Evolutionary conservation across 345 rosid species (phyloP), one percentile per base, ranked within the genome.

Genomic region (Eutrema heterophyllum): DNA sequence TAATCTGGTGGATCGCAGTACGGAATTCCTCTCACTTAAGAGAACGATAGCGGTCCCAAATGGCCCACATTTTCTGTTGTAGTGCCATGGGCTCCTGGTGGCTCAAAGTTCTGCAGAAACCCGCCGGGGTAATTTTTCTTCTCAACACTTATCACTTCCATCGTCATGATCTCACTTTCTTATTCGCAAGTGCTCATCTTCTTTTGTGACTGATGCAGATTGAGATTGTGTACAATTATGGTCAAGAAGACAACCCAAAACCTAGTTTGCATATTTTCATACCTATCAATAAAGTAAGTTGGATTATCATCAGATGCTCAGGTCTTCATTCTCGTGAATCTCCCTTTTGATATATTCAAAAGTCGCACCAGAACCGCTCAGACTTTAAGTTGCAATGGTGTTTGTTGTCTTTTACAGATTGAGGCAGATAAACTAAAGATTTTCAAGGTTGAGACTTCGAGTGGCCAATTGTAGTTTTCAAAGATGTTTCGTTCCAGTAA

Each of bases 11-110:
- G 18, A 3, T 7, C 49, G 38, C n/a, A n/a, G n/a, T n/a, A n/a
- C n/a, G n/a, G n/a, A n/a, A n/a, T n/a, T n/a, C n/a, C n/a, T n/a
- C n/a, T n/a, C n/a, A n/a, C n/a, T n/a, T n/a, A n/a, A n/a, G n/a
- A n/a, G n/a, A n/a, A n/a, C n/a, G n/a, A n/a, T n/a, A n/a, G n/a
- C n/a, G n/a, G n/a, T n/a, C n/a, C n/a, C n/a, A n/a, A 35, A 72
- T 79, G 41, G 60, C 67, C 38, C 51, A n/a, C 66, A 15, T 80
- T 68, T 60, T 76, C 59, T 63, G 43, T 33, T 75, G 72, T 90
- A 92, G 99, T 95, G 83, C 97, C 97, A 32, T 90, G 97, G 98
- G 99, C 99, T 85, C 99, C 99, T 64, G 98, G 96, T 61, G 98
- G 99, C 78, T 71, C 87, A 68, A 91, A 91, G 87, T 95, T 95